phyloP scores from a whole-genome alignment of 495 filamentous ascomycete species.

The Halenospora varia region DNA sequence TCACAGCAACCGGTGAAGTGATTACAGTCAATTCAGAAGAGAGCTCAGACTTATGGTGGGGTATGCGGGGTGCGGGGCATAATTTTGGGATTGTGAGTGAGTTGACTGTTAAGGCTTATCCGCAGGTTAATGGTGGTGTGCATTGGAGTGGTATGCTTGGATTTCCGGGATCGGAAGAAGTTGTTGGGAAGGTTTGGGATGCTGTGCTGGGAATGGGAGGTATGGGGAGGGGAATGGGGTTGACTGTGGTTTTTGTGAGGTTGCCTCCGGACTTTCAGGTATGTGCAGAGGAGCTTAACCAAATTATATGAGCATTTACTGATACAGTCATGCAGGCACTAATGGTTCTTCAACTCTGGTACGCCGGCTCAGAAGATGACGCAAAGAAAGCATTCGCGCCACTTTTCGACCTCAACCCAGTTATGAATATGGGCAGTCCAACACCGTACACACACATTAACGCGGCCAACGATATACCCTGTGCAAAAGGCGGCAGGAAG shows the following conservation, averaged over 20 bases:
- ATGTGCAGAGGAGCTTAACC: too few relatives aligned
- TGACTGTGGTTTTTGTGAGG: background rate
- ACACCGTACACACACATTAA: background rate
- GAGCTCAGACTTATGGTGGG: constrained; percentile 43
- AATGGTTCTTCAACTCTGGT: too few relatives aligned
- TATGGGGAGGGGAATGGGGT: background rate
- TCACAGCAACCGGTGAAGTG: constrained; percentile 44
- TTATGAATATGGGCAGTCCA: background rate
- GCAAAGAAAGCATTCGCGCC: background rate
- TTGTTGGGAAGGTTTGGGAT: too few relatives aligned
- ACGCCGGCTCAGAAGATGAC: background rate
- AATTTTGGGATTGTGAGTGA: constrained; percentile 39
- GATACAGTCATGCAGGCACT: too few relatives aligned
- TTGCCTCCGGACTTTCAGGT: too few relatives aligned
- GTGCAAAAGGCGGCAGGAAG: background rate
- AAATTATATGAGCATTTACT: too few relatives aligned
- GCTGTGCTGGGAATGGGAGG: too few relatives aligned
- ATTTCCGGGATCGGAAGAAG: too few relatives aligned
- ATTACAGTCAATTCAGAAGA: constrained; percentile 31
- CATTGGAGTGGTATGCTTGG: too few relatives aligned
- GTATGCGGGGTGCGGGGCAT: constrained; percentile 40
- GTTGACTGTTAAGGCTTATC: background rate
- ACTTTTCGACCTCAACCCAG: constrained; percentile 1
- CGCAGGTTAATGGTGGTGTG: too few relatives aligned
- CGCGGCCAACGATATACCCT: background rate